A percentile compares a stretch with the other conserved stretches of the same genome.
Evolutionary conservation across 2,329 filamentous ascomycete species (phyloP).

Genomic region (Gremmenia infestans): DNA sequence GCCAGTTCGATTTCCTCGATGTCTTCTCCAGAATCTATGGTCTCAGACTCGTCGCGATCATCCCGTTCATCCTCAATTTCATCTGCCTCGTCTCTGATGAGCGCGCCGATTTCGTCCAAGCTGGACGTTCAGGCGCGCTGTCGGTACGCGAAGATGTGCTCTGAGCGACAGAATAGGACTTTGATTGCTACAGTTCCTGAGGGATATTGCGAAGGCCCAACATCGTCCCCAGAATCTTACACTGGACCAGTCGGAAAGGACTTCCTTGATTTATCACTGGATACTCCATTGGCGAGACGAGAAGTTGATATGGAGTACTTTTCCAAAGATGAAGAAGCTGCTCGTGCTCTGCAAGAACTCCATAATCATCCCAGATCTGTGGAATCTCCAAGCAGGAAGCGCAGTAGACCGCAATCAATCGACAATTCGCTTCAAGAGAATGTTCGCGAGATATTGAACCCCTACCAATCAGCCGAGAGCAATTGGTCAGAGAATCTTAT

Average conservation of each 20-base stretch:
- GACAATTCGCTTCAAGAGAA: slow-evolving; percentile 61
- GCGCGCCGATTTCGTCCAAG: slow-evolving; percentile 52
- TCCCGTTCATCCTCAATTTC: slow-evolving; percentile 63
- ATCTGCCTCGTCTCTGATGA: slow-evolving; percentile 54
- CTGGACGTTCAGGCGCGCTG: slow-evolving; percentile 59
- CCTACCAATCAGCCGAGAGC: slow-evolving; percentile 20
- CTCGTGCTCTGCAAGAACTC: slow-evolving; percentile 54
- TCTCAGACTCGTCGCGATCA: slow-evolving; percentile 51
- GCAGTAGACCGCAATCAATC: slow-evolving; percentile 53
- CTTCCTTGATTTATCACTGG: slow-evolving; percentile 44
- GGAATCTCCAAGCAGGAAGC: slow-evolving; percentile 44
- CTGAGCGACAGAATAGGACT: slow-evolving; percentile 51
- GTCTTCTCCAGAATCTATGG: slow-evolving; percentile 63
- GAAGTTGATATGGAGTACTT: slow-evolving; percentile 42
- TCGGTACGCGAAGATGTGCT: slow-evolving; percentile 53
- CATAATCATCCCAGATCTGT: slow-evolving; percentile 47
- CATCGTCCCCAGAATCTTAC: slow-evolving; percentile 54
- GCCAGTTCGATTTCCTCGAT: slow-evolving; percentile 58
- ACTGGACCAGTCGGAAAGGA: slow-evolving; percentile 48
- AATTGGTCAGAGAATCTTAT: slow-evolving; percentile 26
- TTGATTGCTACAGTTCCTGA: slow-evolving; percentile 54
- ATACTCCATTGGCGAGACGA: slow-evolving; percentile 42
- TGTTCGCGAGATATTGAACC: slow-evolving; percentile 56
- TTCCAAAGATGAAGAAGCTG: slow-evolving; percentile 45
- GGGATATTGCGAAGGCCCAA: slow-evolving; percentile 47